Evolutionary conservation across 495 filamentous ascomycete species (phyloP), one percentile per base, ranked within the genome.

Genomic region (Pseudevernia furfuracea): DNA sequence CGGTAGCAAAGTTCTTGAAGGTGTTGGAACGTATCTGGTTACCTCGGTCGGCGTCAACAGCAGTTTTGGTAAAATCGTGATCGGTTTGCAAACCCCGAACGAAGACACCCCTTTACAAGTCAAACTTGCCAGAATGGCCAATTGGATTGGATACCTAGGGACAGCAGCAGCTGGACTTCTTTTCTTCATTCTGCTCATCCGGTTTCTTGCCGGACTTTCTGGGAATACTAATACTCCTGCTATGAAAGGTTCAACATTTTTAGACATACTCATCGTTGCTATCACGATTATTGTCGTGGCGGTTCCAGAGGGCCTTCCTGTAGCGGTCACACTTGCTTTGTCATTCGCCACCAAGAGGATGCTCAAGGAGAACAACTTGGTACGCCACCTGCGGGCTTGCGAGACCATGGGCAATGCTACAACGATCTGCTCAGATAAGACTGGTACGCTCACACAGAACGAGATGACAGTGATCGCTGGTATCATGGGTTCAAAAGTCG

Each of bases 351-450:
- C 86, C 2, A 87, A 82, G 58, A 78, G 82, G 43, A 87, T 89
- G 85, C 77, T 86, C 59, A 86, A 86, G 65, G 86, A 88, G 71
- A 84, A 87, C 69, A 89, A 89, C 60, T 76, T 89, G 19, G 86
- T 89, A 32, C 83, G 86, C 34, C 74, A 86, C 36, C 77, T 89
- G 25, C 79, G 82, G 23, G 85, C 85, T 32, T 89, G 86, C 71
- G 86, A 89, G 66, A 88, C 85, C 32, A 89, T 89, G 86, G 86
- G 86, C 37, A 88, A 88, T 68, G 85, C 85, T 5, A 89, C 85
- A 0, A 84, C 84, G 0, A 81, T 89, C 34, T 89, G 86, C 70
- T 87, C 85, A 0, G 86, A 89, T 70, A 89, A 89, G 68, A 89
- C 86, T 12, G 86, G 86, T 34, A 89, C 86, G 25, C 69, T 89